phyloP scores from a whole-genome alignment of 805 yeast genomes.

The Candida ascalaphidarum region DNA sequence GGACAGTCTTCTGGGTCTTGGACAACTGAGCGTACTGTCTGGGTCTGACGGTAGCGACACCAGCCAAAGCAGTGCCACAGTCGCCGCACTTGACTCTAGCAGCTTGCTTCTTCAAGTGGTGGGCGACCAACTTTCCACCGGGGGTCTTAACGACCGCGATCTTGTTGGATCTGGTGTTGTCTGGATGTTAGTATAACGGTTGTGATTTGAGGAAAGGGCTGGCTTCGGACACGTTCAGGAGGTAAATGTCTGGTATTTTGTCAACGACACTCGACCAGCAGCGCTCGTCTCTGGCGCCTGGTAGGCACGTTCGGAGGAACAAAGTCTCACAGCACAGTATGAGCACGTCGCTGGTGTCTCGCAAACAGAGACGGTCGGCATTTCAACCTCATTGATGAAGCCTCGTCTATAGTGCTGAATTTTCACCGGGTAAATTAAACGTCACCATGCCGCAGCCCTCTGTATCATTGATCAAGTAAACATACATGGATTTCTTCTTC shows the following conservation, averaged over 20 bases:
- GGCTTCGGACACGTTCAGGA: too few relatives aligned
- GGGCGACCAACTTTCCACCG: slow-evolving; percentile 98
- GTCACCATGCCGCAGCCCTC: too few relatives aligned
- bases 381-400: too few relatives aligned
- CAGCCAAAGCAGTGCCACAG: slow-evolving; percentile 75
- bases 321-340: too few relatives aligned
- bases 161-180: slow-evolving; percentile 99
- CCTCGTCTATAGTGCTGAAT: too few relatives aligned
- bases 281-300: too few relatives aligned
- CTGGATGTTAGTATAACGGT: slow-evolving; percentile 37
- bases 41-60: slow-evolving; percentile 95
- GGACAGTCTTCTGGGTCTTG: slow-evolving; percentile 95
- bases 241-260: too few relatives aligned
- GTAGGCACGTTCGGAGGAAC: too few relatives aligned
- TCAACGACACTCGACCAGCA: too few relatives aligned
- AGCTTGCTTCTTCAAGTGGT: slow-evolving; percentile 90
- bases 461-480: slow-evolving; percentile 4
- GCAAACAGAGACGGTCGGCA: too few relatives aligned
- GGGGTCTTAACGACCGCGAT: slow-evolving; percentile 99
- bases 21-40: slow-evolving; percentile 93
- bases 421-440: too few relatives aligned
- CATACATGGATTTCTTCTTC: slow-evolving; percentile 94
- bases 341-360: too few relatives aligned
- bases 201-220: background rate
- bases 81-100: slow-evolving; percentile 86